Evolutionary conservation across 1,139 yeast species (phyloP), one percentile per base, ranked within the genome.

Genomic region (Scheffersomyces titani): DNA sequence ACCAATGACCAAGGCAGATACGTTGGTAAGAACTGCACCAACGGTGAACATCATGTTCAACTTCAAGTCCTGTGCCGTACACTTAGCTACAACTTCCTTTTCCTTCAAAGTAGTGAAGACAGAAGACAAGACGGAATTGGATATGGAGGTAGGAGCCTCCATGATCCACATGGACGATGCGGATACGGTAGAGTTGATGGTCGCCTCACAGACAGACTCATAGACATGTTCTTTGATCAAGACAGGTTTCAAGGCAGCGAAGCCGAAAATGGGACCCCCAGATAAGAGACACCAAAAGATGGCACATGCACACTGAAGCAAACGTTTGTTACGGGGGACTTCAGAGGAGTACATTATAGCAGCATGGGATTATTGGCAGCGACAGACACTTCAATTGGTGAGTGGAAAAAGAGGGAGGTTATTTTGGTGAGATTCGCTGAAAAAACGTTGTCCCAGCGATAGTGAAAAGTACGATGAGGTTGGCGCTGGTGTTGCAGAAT

Each of bases 221-320:
- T 79, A 79, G 36, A 79, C 73, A 24, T 75, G 75, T 61, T 78
- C 80, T 49, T 65, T 69, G 47, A 78, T 70, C 48, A 78, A 70
- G 19, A 78, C 67, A 7, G 82, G 82, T 56, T 78, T 77, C 58
- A 79, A 71, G n/a, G 83, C 82, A 52, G 83, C 83, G 67, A 78
- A 79, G 20, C 83, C 83, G 61, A 79, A 79, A 45, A 79, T 77
- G 5, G 82, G 80, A 1, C 83, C 83, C 6, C 81, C 83, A 1
- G 82, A 75, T 21, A 79, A 64, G 21, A 78, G 66, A 57, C 82
- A 77, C 82, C 82, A 78, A 53, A 71, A 55, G 5, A 78, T 74
- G 55, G 82, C 82, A 69, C 81, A 74, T 51, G 63, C 56, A 51
- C 67, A 62, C 53, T 70, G 74, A 46, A 64, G 57, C 51, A 68